Percentiles rank a stretch among this genome's conserved stretches.
These are phyloP conservation scores for Aureobasidium sp. DNA, from an alignment of 2,329 filamentous ascomycete genomes.

Conservation along the genomic window DNA sequence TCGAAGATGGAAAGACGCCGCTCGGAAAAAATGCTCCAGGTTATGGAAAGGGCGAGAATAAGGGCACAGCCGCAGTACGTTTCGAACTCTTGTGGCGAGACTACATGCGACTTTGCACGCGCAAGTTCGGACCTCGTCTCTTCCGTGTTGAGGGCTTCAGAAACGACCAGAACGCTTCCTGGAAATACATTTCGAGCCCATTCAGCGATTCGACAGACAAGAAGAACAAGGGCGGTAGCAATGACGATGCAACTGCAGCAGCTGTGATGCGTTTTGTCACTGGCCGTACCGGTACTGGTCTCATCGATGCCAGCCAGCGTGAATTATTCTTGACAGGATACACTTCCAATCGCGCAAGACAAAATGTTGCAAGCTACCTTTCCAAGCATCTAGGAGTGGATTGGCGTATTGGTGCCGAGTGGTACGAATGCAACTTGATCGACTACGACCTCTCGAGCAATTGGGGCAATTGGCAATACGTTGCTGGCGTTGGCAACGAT, in stretches of 20 bases:
- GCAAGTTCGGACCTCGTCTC: slow-evolving; percentile 60
- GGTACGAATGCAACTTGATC: slow-evolving; percentile 68
- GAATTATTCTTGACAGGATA: slow-evolving; percentile 71
- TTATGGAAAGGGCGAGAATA: slow-evolving; percentile 64
- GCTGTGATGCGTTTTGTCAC: slow-evolving; percentile 52
- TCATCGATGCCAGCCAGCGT: slow-evolving; percentile 71
- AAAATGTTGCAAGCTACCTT: slow-evolving; percentile 70
- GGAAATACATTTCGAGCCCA: slow-evolving; percentile 31
- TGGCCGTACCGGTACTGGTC: slow-evolving; percentile 65
- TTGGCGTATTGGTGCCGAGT: slow-evolving; percentile 75
- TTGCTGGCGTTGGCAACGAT: slow-evolving; percentile 73
- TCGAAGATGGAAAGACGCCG: slow-evolving; percentile 55
- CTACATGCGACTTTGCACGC: slow-evolving; percentile 70
- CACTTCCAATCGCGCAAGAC: slow-evolving; percentile 67
- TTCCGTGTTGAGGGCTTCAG: slow-evolving; percentile 61
- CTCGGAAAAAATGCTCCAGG: slow-evolving; percentile 38
- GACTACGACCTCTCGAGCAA: slow-evolving; percentile 73
- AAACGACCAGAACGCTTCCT: slow-evolving; percentile 31
- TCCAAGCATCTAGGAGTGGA: slow-evolving; percentile 67
- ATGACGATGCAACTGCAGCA: slow-evolving; percentile 33
- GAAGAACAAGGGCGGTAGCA: slow-evolving; percentile 39
- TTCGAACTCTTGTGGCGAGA: slow-evolving; percentile 74
- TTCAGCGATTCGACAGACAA: slow-evolving; percentile 27
- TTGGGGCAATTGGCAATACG: slow-evolving; percentile 68
- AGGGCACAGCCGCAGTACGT: slow-evolving; percentile 61